Percentiles rank a stretch among this genome's conserved stretches.
phyloP scores from a whole-genome alignment of 306 rosid species.

The Ormosia emarginata region DNA sequence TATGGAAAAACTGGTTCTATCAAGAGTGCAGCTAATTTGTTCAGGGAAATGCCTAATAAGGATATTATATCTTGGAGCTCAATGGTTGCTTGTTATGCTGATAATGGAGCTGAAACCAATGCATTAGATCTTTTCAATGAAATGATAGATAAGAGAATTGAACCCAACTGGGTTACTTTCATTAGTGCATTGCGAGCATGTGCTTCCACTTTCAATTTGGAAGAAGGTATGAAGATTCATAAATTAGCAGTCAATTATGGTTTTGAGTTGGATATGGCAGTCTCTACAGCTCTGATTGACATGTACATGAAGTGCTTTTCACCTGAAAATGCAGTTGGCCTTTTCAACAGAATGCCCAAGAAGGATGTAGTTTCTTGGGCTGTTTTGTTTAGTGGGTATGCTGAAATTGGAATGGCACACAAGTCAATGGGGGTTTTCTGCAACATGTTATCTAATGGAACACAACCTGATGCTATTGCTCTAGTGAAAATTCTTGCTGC shows the following conservation, averaged over 20 bases:
- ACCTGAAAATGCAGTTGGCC: slow-evolving; percentile 48
- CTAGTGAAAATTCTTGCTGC: slow-evolving; percentile 70
- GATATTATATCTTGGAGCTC: slow-evolving; percentile 89
- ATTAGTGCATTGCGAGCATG: slow-evolving; percentile 71
- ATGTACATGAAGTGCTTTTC: slow-evolving; percentile 72
- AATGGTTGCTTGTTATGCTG: slow-evolving; percentile 71
- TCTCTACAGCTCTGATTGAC: slow-evolving; percentile 63
- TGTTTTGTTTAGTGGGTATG: slow-evolving; percentile 62
- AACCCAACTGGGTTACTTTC: slow-evolving; percentile 57
- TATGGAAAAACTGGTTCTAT: slow-evolving; percentile 57
- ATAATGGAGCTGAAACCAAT: slow-evolving; percentile 46
- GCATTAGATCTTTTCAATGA: slow-evolving; percentile 55
- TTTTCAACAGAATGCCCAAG: slow-evolving; percentile 63
- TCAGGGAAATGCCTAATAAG: slow-evolving; percentile 45
- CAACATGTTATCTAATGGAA: slow-evolving; percentile 47
- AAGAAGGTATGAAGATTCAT: slow-evolving; percentile 68
- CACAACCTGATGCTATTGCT: slow-evolving; percentile 66
- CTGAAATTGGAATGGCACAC: slow-evolving; percentile 64
- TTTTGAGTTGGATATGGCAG: slow-evolving; percentile 51
- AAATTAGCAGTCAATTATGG: slow-evolving; percentile 41
- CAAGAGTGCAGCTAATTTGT: slow-evolving; percentile 51
- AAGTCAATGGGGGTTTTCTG: slow-evolving; percentile 53
- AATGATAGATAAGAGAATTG: slow-evolving; percentile 53
- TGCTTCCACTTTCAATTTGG: slow-evolving; percentile 44
- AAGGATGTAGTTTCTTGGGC: slow-evolving; percentile 82